These are phyloP conservation scores for Thraustochytrium striatum DNA, from an alignment of 352 stramenopile species.

Conservation along the genomic window DNA sequence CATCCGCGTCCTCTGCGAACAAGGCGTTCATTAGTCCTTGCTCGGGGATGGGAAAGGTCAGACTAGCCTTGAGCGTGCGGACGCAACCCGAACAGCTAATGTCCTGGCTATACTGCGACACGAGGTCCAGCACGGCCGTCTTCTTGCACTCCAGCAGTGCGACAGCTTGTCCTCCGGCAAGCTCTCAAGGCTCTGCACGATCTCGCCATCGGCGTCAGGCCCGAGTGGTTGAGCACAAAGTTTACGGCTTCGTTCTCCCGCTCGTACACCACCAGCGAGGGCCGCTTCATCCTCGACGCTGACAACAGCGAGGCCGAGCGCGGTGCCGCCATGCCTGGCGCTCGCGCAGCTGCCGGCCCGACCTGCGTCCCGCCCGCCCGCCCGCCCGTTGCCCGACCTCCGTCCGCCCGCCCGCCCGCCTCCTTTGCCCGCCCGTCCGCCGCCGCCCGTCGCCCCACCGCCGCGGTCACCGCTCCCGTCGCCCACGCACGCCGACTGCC, in stretches of 20 bases:
- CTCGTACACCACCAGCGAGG: background rate
- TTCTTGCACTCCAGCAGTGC: constrained; percentile 35
- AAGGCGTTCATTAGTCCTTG: constrained; percentile 18
- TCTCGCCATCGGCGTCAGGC: background rate
- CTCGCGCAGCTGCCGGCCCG: no score
- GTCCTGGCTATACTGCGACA: constrained; percentile 30
- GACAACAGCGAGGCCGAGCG: background rate
- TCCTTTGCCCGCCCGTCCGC: background rate
- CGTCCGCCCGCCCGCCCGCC: no score
- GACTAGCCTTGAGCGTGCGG: background rate
- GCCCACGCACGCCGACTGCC: no score
- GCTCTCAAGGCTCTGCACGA: constrained; percentile 18
- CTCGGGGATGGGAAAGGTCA: background rate
- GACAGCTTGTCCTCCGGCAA: background rate
- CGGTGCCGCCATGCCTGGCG: background rate
- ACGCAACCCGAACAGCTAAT: constrained; percentile 40
- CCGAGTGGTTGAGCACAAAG: constrained; percentile 28
- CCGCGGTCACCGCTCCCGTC: background rate
- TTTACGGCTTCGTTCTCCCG: constrained; percentile 5
- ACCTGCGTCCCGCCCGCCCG: no score
- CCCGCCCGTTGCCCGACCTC: background rate
- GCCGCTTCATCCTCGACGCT: background rate
- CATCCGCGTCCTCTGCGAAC: background rate
- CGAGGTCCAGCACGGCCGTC: background rate
- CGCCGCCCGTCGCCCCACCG: no score